Evolutionary conservation across 768 basidiomycete species (phyloP), one percentile per base, ranked within the genome.

Genomic region (Rhodotorula sphaerocarpa): DNA sequence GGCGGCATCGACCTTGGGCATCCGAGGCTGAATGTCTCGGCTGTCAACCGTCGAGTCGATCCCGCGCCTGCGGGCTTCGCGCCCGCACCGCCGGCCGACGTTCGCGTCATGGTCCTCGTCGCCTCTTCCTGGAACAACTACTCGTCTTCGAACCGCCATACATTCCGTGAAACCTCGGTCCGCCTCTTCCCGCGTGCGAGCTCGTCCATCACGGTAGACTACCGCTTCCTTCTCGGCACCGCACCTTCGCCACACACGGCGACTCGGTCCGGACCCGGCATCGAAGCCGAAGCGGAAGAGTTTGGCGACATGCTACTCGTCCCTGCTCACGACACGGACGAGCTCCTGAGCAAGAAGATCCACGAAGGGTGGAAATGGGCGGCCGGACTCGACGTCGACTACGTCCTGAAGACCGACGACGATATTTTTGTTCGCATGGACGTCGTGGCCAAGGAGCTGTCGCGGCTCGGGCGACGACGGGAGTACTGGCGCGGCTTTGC

Each of bases 361-460:
- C 58, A 34, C 52, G 58, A 55, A 21, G 59, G 58, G 7, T 66
- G 57, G 61, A 46, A 33, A n/a, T 70, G 69, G 65, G 65, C 59
- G 20, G 27, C 46, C 11, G 43, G 28, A 28, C 20, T 57, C 46
- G 56, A 61, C 23, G 62, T 66, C 30, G 65, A 70, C 25, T 70
- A 66, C 41, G 65, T 70, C 7, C 14, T 70, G 33, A 63, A 64
- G 56, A 70, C 69, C 45, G 61, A 70, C 44, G 69, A 70, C 47
- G 65, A 66, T 34, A 52, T 58, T 11, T 33, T 70, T 3, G 21
- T 66, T 5, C 25, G 69, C 23, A 43, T 70, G 50, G 69, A 70
- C 43, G 42, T 61, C 5, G 21, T 70, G 25, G 61, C 52, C 43
- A 59, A 58, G 27, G 69, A 70, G 61, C 46, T 70, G 27, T 43